Percentiles rank a stretch among this genome's conserved stretches.
Evolutionary conservation across 2,329 filamentous ascomycete genomes (phyloP).

Genomic region (Penicillium sp.): DNA sequence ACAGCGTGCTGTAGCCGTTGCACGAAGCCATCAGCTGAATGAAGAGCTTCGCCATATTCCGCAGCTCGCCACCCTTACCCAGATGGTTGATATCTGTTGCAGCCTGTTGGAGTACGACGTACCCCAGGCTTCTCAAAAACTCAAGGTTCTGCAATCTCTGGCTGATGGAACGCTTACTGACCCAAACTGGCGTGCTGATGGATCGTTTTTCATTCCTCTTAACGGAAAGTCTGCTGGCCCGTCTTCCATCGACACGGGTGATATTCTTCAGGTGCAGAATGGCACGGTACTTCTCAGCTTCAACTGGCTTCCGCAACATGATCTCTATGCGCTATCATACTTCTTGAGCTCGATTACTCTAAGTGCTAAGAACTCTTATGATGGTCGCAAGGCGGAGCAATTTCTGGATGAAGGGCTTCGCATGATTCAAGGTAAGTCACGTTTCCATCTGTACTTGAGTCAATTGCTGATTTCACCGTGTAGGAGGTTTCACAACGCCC

Average conservation of each 20-base stretch:
- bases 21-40: slow-evolving; percentile 61
- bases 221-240: slow-evolving; percentile 43
- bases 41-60: slow-evolving; percentile 54
- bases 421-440: slow-evolving; percentile 46
- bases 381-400: slow-evolving; percentile 56
- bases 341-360: slow-evolving; percentile 59
- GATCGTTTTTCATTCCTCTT: slow-evolving; percentile 51
- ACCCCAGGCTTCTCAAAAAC: slow-evolving; percentile 55
- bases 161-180: slow-evolving; percentile 53
- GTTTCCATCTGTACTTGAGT: slow-evolving; percentile 12
- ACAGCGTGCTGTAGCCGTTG: slow-evolving; percentile 61
- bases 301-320: slow-evolving; percentile 61
- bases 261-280: slow-evolving; percentile 46
- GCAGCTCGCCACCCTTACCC: slow-evolving; percentile 59
- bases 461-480: slow-evolving; percentile 15
- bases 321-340: slow-evolving; percentile 62
- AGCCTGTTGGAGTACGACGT: slow-evolving; percentile 58
- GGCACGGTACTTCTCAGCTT: slow-evolving; percentile 54
- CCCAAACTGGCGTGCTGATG: slow-evolving; percentile 49
- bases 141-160: slow-evolving; percentile 56
- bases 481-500: slow-evolving; percentile 40
- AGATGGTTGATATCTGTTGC: slow-evolving; percentile 64
- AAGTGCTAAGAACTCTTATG: slow-evolving; percentile 57
- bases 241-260: slow-evolving; percentile 41
- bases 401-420: slow-evolving; percentile 61